Evolutionary conservation across 1,284 basidiomycete genomes (phyloP).

Genomic region (Taiwanofungus camphoratus): DNA sequence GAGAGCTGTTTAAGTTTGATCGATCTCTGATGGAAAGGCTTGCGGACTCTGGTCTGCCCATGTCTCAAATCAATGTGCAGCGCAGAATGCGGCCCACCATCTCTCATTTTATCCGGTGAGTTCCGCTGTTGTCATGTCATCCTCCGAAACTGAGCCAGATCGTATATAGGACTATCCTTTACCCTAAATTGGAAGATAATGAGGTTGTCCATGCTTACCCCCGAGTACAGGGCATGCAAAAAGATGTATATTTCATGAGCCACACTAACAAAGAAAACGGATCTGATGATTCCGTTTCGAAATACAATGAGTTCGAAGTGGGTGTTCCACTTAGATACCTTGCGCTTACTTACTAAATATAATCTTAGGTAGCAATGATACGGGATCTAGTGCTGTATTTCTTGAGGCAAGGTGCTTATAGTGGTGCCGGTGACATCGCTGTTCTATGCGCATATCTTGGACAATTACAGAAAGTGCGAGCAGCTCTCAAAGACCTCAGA

Average conservation of each 20-base stretch:
- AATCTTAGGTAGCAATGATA: conserved; percentile 54
- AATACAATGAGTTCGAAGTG: conserved; percentile 65
- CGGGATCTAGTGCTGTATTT: conserved; percentile 66
- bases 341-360: too few relatives aligned
- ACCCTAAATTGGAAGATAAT: conserved; percentile 54
- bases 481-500: conserved; percentile 45
- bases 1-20: conserved; percentile 37
- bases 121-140: too few relatives aligned
- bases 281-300: conserved; percentile 53
- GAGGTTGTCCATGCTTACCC: conserved; percentile 43
- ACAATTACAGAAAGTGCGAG: conserved; percentile 43
- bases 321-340: too few relatives aligned
- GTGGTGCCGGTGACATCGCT: conserved; percentile 54
- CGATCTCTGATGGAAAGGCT: conserved; percentile 44
- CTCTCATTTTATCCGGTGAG: conserved; percentile 33
- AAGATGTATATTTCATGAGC: conserved; percentile 55
- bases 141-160: too few relatives aligned
- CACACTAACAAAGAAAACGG: conserved; percentile 51
- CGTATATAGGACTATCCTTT: conserved; percentile 47
- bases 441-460: conserved; percentile 74
- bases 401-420: conserved; percentile 34
- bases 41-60: conserved; percentile 30
- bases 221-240: conserved; percentile 47
- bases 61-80: conserved; percentile 38
- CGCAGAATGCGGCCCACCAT: conserved; percentile 41